These are phyloP conservation scores for Usnea hakonensis DNA, from an alignment of 495 filamentous ascomycete species.

Conservation along the genomic window DNA sequence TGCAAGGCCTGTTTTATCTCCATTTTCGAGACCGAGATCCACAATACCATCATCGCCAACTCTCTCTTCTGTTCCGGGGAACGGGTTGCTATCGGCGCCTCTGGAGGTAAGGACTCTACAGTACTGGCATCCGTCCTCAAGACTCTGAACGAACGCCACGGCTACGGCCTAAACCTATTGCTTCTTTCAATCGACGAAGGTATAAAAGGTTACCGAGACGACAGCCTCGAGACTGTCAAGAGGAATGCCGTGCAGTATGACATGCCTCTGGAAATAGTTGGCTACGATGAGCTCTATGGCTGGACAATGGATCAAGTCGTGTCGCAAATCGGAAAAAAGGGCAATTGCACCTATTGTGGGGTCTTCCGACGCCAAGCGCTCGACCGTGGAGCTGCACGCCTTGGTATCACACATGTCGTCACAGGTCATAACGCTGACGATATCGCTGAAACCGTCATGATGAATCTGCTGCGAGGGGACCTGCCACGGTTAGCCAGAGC, in stretches of 20 bases:
- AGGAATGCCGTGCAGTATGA: slow-evolving; percentile 82
- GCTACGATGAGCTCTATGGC: slow-evolving; percentile 90
- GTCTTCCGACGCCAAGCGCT: slow-evolving; percentile 93
- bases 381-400: slow-evolving; percentile 78
- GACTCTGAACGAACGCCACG: slow-evolving; percentile 82
- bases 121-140: slow-evolving; percentile 92
- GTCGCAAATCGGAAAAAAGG: slow-evolving; percentile 90
- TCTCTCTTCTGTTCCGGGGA: slow-evolving; percentile 77
- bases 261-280: slow-evolving; percentile 83
- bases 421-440: slow-evolving; percentile 98
- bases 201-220: slow-evolving; percentile 92
- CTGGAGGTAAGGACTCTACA: slow-evolving; percentile 95
- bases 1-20: slow-evolving; percentile 81
- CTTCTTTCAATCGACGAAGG: slow-evolving; percentile 93
- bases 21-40: slow-evolving; percentile 87
- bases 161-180: slow-evolving; percentile 78
- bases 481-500: slow-evolving; percentile 77
- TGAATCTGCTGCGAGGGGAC: slow-evolving; percentile 92
- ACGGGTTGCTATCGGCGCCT: slow-evolving; percentile 87
- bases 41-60: slow-evolving; percentile 77
- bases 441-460: slow-evolving; percentile 95
- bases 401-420: slow-evolving; percentile 89
- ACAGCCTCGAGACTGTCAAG: slow-evolving; percentile 93
- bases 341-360: slow-evolving; percentile 97
- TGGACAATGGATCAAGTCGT: slow-evolving; percentile 99